Percentiles rank a stretch among this genome's conserved stretches.
Evolutionary conservation across 345 rosid genomes (phyloP).

Genomic region (Salix exigua): DNA sequence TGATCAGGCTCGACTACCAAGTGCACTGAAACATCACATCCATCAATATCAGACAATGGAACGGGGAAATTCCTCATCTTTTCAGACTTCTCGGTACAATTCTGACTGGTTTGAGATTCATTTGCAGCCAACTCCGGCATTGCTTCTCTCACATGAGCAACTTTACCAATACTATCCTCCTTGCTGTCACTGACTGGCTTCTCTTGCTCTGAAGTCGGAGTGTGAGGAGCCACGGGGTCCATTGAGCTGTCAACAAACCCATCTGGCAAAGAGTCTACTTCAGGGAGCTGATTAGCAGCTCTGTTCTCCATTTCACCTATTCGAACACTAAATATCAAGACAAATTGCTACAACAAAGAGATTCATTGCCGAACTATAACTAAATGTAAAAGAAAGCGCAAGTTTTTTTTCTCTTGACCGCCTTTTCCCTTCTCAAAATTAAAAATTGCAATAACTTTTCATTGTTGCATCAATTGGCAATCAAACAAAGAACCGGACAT

Average conservation of each 20-base stretch:
- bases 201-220: constrained; percentile 43
- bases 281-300: constrained; percentile 70
- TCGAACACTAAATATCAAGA: background rate
- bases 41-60: constrained; percentile 51
- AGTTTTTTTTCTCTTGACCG: background rate
- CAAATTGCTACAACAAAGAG: background rate
- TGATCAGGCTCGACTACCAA: constrained; percentile 25
- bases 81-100: constrained; percentile 40
- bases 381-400: background rate
- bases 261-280: constrained; percentile 86
- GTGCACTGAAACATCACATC: constrained; percentile 38
- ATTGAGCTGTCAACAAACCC: constrained; percentile 78
- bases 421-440: background rate
- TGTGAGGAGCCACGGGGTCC: constrained; percentile 49
- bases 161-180: constrained; percentile 22
- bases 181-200: constrained; percentile 31
- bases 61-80: constrained; percentile 61
- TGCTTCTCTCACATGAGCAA: constrained; percentile 19
- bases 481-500: background rate
- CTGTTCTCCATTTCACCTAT: constrained; percentile 54
- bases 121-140: constrained; percentile 6
- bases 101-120: constrained; percentile 26
- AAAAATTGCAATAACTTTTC: no score
- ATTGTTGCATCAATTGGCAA: background rate
- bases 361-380: background rate